Base-by-base conservation (phyloP, 257 asterid genomes). In the Linaria vulgaris region DNA sequence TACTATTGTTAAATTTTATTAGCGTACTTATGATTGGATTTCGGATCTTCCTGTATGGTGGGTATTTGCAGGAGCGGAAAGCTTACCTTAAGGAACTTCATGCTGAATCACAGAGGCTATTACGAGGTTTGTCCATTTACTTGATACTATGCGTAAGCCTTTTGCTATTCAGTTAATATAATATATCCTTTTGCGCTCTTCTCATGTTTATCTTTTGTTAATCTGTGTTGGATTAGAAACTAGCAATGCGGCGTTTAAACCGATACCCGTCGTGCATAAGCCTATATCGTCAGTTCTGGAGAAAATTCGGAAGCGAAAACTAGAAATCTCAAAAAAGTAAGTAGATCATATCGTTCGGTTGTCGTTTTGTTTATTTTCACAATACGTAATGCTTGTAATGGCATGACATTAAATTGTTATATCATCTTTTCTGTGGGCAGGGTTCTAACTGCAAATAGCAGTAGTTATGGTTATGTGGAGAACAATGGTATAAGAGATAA, bases 301-400 rank as follows among this genome's bases (percentile, higher is more conserved):
- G 78, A 92, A 92, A 79, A 89, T 92, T 37, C 86, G 96, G 71
- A 85, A 87, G 78, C 83, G 99, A 59, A 92, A 92, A 83, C 87
- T 90, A 11, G 94, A 89, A 72, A 61, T 89, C 54, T 69, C 83
- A 1, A 85, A 73, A 71, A 88, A 74, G 98, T 83, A 64, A 30
- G 85, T 77, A 54, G 45, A n/a, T 10, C 23, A 25, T 37, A 30
- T 60, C 50, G 14, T 70, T 31, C 22, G 66, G 23, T 56, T 56
- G 16, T 56, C 9, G 58, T 39, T 62, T 21, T 46, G 44, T 46
- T 67, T 39, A 9, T 11, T 25, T 54, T 41, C 14, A 17, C 57
- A 23, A 21, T 30, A 43, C 1, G 16, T 56, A 59, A 34, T 31
- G 69, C 23, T 21, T 31, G 39, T 74, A 27, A 67, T 21, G 47